Evolutionary conservation across 2,329 filamentous ascomycete genomes (phyloP).

Genomic region (Trichoderma sp.): DNA sequence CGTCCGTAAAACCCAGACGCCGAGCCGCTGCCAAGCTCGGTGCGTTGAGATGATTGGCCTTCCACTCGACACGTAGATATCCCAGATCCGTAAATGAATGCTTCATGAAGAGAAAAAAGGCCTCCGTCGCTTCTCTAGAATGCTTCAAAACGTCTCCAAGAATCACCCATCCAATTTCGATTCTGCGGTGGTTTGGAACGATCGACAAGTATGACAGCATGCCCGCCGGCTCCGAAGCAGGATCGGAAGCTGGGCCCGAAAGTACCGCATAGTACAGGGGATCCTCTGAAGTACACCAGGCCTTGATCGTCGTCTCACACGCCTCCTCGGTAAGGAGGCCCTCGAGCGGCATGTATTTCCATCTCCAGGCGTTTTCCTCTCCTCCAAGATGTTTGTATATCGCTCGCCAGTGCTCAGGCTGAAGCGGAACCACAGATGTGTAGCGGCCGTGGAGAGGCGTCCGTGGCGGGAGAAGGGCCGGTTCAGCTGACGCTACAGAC

Average conservation of each 20-base stretch:
- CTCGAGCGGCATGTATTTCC: slow-evolving; percentile 35
- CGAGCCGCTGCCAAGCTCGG: slow-evolving; percentile 52
- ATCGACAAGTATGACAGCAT: slow-evolving; percentile 46
- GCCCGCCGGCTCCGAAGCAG: slow-evolving; percentile 38
- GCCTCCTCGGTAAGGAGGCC: slow-evolving; percentile 24
- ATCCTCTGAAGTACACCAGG: slow-evolving; percentile 31
- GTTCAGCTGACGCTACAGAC: slow-evolving; percentile 1
- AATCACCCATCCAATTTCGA: slow-evolving; percentile 58
- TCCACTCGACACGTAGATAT: slow-evolving; percentile 61
- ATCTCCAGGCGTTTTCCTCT: slow-evolving; percentile 30
- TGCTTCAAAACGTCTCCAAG: slow-evolving; percentile 49
- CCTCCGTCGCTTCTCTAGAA: slow-evolving; percentile 56
- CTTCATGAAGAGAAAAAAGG: slow-evolving; percentile 52
- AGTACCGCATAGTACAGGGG: slow-evolving; percentile 45
- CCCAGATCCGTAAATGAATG: slow-evolving; percentile 52
- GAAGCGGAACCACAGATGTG: slow-evolving; percentile 32
- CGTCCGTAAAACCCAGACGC: slow-evolving; percentile 56
- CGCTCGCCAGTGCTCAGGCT: slow-evolving; percentile 27
- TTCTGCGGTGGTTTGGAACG: slow-evolving; percentile 42
- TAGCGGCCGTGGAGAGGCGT: slow-evolving; percentile 30
- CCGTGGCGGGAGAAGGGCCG: slow-evolving; percentile 18
- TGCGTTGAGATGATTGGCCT: slow-evolving; percentile 56
- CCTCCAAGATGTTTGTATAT: slow-evolving; percentile 35
- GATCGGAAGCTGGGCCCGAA: slow-evolving; percentile 28
- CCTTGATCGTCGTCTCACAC: slow-evolving; percentile 23